Evolutionary conservation across 192 early-diverging fungal species (phyloP).

Genomic region (Podila epicladia): DNA sequence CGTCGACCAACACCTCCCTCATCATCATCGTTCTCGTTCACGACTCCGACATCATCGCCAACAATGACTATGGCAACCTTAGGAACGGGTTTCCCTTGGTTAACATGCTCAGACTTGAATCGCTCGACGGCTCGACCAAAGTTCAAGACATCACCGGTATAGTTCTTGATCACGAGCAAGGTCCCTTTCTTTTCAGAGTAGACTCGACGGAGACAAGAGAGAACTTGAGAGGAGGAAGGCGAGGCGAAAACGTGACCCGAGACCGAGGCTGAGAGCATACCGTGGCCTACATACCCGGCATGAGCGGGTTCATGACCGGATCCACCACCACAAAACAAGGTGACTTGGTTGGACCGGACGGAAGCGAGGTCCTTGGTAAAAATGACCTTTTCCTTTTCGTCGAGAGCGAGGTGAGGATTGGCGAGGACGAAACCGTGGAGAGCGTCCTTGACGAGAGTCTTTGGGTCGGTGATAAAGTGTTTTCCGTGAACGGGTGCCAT

Average conservation of each 20-base stretch:
- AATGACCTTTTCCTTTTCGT: slow-evolving; percentile 72
- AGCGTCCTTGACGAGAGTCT: slow-evolving; percentile 69
- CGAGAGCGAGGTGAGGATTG: slow-evolving; percentile 67
- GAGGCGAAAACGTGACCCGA: slow-evolving; percentile 90
- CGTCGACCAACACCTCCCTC: slow-evolving; percentile 75
- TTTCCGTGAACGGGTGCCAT: slow-evolving; percentile 41
- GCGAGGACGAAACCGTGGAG: slow-evolving; percentile 65
- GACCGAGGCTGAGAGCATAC: slow-evolving; percentile 82
- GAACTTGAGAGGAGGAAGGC: slow-evolving; percentile 79
- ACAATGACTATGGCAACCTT: slow-evolving; percentile 80
- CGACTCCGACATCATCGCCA: slow-evolving; percentile 86
- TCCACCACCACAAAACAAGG: slow-evolving; percentile 85
- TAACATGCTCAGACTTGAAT: slow-evolving; percentile 76
- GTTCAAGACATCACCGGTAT: slow-evolving; percentile 82
- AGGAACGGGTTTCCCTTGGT: slow-evolving; percentile 28
- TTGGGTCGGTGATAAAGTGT: slow-evolving; percentile 68
- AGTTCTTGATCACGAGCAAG: slow-evolving; percentile 88
- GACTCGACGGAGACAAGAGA: slow-evolving; percentile 73
- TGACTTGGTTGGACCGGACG: slow-evolving; percentile 69
- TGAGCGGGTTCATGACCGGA: slow-evolving; percentile 89
- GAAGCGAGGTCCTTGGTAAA: slow-evolving; percentile 63
- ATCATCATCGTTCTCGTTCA: slow-evolving; percentile 62
- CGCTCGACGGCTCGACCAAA: slow-evolving; percentile 86
- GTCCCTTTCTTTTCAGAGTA: slow-evolving; percentile 71
- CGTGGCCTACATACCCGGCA: slow-evolving; percentile 78